Conservation (phyloP, 805 yeast genomes). For the Lachancea mirantina region DNA sequence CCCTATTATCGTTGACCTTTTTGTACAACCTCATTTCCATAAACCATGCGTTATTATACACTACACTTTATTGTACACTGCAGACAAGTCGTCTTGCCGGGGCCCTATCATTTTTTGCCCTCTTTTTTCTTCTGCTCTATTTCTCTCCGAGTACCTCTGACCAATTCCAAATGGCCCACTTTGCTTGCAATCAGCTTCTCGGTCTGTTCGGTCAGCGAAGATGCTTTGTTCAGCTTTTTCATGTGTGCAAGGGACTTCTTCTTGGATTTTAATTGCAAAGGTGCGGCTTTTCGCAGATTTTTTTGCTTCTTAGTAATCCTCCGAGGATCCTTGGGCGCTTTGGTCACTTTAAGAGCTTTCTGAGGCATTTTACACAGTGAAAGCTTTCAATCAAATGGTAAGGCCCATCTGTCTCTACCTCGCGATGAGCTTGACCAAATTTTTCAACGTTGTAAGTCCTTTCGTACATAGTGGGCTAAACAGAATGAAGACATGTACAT, state of each 20-base stretch:
- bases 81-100: too few relatives aligned
- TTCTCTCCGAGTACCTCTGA: constrained; percentile 85
- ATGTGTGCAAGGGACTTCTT: constrained; percentile 47
- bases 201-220: constrained; percentile 49
- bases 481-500: too few relatives aligned
- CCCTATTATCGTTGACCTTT: constrained; percentile 36
- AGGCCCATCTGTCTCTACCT: too few relatives aligned
- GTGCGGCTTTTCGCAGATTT: constrained; percentile 67
- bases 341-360: constrained; percentile 53
- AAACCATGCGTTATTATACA: too few relatives aligned
- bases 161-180: constrained; percentile 88
- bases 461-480: too few relatives aligned
- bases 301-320: constrained; percentile 53
- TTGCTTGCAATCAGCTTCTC: constrained; percentile 81
- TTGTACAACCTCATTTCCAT: too few relatives aligned
- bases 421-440: too few relatives aligned
- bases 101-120: constrained; percentile 5
- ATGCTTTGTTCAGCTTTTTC: constrained; percentile 48
- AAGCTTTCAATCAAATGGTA: too few relatives aligned
- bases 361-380: constrained; percentile 75
- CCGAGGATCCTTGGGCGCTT: constrained; percentile 34
- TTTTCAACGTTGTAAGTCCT: too few relatives aligned
- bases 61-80: too few relatives aligned
- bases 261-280: constrained; percentile 61
- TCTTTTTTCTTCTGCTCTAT: constrained; percentile 49